These are phyloP conservation scores for Beta corolliflora DNA, from an alignment of 179 eudicot species.

Conservation along the genomic window DNA sequence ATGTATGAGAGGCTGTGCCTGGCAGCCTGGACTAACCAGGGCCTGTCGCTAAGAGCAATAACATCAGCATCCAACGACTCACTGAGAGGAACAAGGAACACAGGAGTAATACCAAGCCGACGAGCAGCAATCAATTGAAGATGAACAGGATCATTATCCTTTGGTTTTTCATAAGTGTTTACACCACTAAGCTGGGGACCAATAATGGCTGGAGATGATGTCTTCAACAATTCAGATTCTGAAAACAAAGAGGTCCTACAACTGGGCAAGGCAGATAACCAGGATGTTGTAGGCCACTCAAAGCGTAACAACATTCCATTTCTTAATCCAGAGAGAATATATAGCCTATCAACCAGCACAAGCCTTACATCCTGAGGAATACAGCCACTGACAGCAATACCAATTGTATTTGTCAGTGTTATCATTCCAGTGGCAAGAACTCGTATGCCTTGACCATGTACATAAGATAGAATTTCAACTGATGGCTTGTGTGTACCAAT, in stretches of 20 bases:
- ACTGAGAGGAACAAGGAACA: slow-evolving; percentile 76
- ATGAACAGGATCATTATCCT: slow-evolving; percentile 54
- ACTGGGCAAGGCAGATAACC: slow-evolving; percentile 42
- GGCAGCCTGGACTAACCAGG: slow-evolving; percentile 96
- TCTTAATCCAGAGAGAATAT: slow-evolving; percentile 86
- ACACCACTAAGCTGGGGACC: slow-evolving; percentile 31
- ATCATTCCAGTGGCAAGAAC: slow-evolving; percentile 74
- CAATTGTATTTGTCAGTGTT: slow-evolving; percentile 70
- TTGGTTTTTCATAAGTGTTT: slow-evolving; percentile 42
- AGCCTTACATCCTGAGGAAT: slow-evolving; percentile 97
- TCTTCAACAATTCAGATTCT: slow-evolving; percentile 34
- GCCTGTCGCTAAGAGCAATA: slow-evolving; percentile 96
- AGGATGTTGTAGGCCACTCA: slow-evolving; percentile 81
- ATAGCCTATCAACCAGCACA: slow-evolving; percentile 80
- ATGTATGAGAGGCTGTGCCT: slow-evolving; percentile 89
- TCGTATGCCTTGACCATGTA: slow-evolving; percentile 58
- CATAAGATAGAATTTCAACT: slow-evolving; percentile 76
- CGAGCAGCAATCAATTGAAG: slow-evolving; percentile 88
- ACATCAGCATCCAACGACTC: slow-evolving; percentile 81
- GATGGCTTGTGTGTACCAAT: slow-evolving; percentile 98
- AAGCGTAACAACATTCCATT: slow-evolving; percentile 94
- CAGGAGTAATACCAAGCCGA: slow-evolving; percentile 95
- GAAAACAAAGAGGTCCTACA: slow-evolving; percentile 33
- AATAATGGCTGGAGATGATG: slow-evolving; percentile 34
- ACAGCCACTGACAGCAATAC: slow-evolving; percentile 80